Conservation (phyloP, 805 yeast species). For the Wickerhamiella australiensis region DNA sequence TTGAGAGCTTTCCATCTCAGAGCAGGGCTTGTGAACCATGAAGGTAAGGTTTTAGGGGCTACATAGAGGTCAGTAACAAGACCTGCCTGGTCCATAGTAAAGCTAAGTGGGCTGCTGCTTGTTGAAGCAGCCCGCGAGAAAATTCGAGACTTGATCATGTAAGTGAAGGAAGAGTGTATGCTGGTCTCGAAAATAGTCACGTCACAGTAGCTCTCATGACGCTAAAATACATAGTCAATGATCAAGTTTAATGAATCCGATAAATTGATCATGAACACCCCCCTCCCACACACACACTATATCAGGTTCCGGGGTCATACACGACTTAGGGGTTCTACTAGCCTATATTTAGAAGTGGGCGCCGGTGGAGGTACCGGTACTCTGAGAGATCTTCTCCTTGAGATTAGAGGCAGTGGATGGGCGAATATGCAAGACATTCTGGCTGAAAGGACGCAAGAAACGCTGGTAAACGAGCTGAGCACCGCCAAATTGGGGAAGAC, state of each 20-base stretch:
- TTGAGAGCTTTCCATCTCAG: conserved; percentile 22
- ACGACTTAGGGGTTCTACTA: no score
- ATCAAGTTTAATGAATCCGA: no score
- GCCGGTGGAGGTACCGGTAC: conserved; percentile 12
- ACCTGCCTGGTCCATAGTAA: conserved; percentile 24
- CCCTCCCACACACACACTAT: no score
- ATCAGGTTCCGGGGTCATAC: no score
- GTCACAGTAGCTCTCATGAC: no score
- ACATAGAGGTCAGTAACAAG: conserved; percentile 23
- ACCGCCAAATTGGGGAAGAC: conserved; percentile 81
- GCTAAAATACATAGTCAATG: no score
- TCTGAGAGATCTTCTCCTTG: conserved; percentile 22
- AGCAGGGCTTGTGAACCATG: conserved; percentile 19
- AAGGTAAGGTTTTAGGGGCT: conserved; percentile 32
- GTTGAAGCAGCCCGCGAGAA: conserved; percentile 11
- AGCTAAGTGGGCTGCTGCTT: conserved; percentile 16
- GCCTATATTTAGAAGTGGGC: not conserved
- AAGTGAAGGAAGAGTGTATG: not conserved
- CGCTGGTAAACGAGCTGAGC: conserved; percentile 57
- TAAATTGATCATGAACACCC: no score
- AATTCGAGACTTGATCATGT: conserved; percentile 2
- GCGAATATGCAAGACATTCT: conserved; percentile 25
- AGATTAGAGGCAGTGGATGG: conserved; percentile 21
- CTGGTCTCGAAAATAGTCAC: no score
- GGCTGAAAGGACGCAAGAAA: conserved; percentile 52